These are phyloP conservation scores for Aspergillus quadrilineatus DNA, from an alignment of 2,329 filamentous ascomycete genomes.

Conservation along the genomic window DNA sequence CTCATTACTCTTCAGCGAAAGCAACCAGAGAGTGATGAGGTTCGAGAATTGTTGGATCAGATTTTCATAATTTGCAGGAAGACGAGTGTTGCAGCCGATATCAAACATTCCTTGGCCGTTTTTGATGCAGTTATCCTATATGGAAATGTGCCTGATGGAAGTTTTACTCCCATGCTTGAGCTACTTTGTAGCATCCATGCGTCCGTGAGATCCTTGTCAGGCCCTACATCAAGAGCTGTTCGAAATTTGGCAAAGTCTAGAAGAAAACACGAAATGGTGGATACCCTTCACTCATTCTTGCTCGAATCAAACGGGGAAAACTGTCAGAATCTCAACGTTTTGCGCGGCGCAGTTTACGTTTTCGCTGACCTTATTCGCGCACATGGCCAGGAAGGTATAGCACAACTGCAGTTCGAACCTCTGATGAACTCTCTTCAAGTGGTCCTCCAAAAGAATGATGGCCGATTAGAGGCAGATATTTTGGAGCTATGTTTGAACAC, in stretches of 20 bases:
- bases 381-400: conserved; percentile 41
- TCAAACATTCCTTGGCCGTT: conserved; percentile 43
- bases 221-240: conserved; percentile 44
- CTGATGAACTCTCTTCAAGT: conserved; percentile 37
- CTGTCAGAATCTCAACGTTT: conserved; percentile 40
- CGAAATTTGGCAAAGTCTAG: conserved; percentile 43
- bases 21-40: conserved; percentile 35
- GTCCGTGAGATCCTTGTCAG: conserved; percentile 44
- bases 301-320: conserved; percentile 33
- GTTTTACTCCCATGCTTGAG: conserved; percentile 39
- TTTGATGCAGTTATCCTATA: conserved; percentile 46
- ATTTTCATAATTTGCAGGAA: conserved; percentile 42
- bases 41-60: conserved; percentile 37
- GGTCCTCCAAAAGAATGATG: conserved; percentile 38
- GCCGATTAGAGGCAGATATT: conserved; percentile 41
- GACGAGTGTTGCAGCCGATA: conserved; percentile 42
- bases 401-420: conserved; percentile 36
- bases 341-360: conserved; percentile 42
- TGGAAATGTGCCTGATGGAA: conserved; percentile 39
- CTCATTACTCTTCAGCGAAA: conserved; percentile 44
- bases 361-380: conserved; percentile 43
- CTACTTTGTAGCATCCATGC: conserved; percentile 47
- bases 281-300: conserved; percentile 38
- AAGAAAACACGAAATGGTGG: conserved; percentile 40
- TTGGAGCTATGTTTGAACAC: conserved; percentile 42